A percentile compares a stretch with the other conserved stretches of the same genome.
phyloP scores from a whole-genome alignment of 2,329 filamentous ascomycete genomes.

The Aspergillus texensis region DNA sequence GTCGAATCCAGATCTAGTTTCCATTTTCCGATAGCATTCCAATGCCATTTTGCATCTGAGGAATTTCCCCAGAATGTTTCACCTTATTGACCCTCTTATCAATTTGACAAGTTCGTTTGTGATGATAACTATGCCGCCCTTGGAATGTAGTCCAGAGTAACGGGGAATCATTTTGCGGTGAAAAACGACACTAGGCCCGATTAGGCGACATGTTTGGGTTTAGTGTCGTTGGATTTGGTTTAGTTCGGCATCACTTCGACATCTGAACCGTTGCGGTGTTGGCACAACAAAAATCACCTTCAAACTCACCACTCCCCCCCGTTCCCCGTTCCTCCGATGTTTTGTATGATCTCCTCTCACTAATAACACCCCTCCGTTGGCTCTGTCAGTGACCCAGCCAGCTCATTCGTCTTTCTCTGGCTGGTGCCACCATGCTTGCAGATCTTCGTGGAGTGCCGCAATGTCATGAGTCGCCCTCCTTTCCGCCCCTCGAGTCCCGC shows the following conservation, averaged over 20 bases:
- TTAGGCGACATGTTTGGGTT: conserved; percentile 2
- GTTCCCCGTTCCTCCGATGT: neutral
- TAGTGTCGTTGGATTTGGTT: neutral
- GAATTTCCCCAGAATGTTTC: neutral
- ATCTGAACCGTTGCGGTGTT: conserved; percentile 5
- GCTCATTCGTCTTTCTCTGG: conserved; percentile 18
- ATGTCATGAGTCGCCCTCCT: conserved; percentile 49
- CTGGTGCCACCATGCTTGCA: conserved; percentile 41
- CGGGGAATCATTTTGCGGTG: neutral
- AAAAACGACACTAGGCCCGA: neutral
- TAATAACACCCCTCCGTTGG: neutral
- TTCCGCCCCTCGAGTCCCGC: conserved; percentile 34
- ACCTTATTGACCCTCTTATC: neutral
- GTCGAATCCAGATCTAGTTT: neutral
- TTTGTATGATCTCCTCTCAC: conserved; percentile 6
- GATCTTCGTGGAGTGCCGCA: conserved; percentile 33
- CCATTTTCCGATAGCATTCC: neutral
- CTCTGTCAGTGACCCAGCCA: neutral
- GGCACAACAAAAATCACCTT: conserved; percentile 2
- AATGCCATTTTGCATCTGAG: neutral
- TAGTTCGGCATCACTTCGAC: conserved; percentile 3
- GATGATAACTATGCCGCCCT: neutral
- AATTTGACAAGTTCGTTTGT: neutral
- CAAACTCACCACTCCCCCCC: neutral
- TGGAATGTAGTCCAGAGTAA: neutral